Evolutionary conservation across 192 early-diverging fungal species (phyloP), one percentile per base, ranked within the genome.

Genomic region (Spizellomyces sp.): DNA sequence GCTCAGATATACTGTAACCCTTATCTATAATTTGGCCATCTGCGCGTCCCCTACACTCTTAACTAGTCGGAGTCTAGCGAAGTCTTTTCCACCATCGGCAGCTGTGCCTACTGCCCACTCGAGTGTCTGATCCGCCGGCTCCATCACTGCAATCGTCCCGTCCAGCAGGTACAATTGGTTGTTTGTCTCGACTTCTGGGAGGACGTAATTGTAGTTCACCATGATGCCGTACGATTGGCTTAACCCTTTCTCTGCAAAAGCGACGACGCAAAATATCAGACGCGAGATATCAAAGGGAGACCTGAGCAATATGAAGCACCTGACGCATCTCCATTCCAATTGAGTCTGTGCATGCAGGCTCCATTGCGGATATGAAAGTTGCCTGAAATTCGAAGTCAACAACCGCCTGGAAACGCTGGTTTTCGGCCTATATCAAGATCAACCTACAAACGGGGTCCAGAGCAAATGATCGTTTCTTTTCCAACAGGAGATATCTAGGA

Each of bases 291-390:
- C 27, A 36, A 36, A 36, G 27, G 3, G 27, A 2, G 27, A 0
- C 27, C 27, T 36, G 3, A 36, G 27, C 1, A 36, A 36, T 36
- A 36, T 36, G 27, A 36, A 36, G 3, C 86, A 75, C 83, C 78
- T 42, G 94, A 93, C 0, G 83, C 85, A 73, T 96, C 94, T 15
- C 89, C 95, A 64, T 90, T 84, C 94, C 94, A 96, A 77, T 96
- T 94, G 64, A 96, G 64, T 5, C 89, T 87, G 67, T 95, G 87
- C 8, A 94, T 84, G 69, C 91, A 93, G 0, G 95, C 94, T 7
- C 96, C 96, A 72, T 98, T 98, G 27, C 96, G 89, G 58, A 96
- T 75, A 69, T 98, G 96, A 66, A 98, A 98, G 78, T 98, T 96
- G 21, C 93, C 94, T 66, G 57, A 4, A 10, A 56, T 14, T n/a